These are phyloP conservation scores for Cercospora brassicicola DNA, from an alignment of 2,329 filamentous ascomycete species.

Conservation along the genomic window DNA sequence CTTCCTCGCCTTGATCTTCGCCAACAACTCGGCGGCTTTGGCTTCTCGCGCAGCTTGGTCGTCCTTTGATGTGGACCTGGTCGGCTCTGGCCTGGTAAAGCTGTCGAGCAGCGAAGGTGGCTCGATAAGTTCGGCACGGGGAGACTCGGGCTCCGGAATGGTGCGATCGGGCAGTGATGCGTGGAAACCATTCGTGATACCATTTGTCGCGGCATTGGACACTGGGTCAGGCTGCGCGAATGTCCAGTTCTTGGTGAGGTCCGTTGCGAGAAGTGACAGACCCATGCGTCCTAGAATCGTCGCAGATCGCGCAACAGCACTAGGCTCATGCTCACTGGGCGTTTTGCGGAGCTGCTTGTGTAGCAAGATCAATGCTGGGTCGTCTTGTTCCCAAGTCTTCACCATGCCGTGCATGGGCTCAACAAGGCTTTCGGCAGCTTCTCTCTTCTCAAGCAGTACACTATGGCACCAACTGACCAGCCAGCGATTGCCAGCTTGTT, in stretches of 20 bases:
- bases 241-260: slow-evolving; percentile 80
- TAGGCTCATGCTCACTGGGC: slow-evolving; percentile 48
- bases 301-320: slow-evolving; percentile 82
- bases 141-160: background rate
- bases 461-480: slow-evolving; percentile 94
- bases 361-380: slow-evolving; percentile 82
- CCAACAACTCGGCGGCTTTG: slow-evolving; percentile 38
- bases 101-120: slow-evolving; percentile 27
- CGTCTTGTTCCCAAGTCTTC: slow-evolving; percentile 71
- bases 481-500: slow-evolving; percentile 84
- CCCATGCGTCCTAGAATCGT: slow-evolving; percentile 47
- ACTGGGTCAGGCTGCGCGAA: slow-evolving; percentile 49
- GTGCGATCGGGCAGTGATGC: slow-evolving; percentile 32
- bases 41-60: slow-evolving; percentile 33
- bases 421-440: slow-evolving; percentile 76
- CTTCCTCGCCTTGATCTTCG: slow-evolving; percentile 47
- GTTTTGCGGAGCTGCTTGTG: slow-evolving; percentile 83
- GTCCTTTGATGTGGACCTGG: slow-evolving; percentile 17
- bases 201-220: slow-evolving; percentile 10
- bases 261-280: slow-evolving; percentile 83
- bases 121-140: slow-evolving; percentile 9
- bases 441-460: slow-evolving; percentile 78
- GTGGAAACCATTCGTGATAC: slow-evolving; percentile 16
- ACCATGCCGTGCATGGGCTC: slow-evolving; percentile 68
- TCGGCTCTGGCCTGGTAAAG: slow-evolving; percentile 25